These are phyloP conservation scores for Fremontodendron californicum DNA, from an alignment of 345 rosid species.

Conservation along the genomic window DNA sequence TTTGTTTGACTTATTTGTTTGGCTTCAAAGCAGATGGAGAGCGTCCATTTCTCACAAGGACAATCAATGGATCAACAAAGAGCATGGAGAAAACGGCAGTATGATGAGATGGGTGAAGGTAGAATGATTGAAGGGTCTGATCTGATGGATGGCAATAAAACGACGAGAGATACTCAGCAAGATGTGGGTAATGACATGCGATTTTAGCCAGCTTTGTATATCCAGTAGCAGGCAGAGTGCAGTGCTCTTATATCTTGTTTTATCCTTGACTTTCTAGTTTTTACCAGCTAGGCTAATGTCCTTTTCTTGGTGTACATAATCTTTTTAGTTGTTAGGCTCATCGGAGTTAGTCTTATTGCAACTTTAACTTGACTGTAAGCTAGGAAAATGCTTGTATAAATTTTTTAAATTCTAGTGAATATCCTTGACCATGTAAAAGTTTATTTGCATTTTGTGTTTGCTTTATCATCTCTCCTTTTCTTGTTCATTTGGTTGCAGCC, in stretches of 20 bases:
- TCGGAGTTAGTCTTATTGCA: constrained; percentile 19
- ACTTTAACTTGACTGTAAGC: constrained; percentile 2
- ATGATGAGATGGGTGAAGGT: constrained; percentile 29
- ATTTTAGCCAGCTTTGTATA: constrained; percentile 7
- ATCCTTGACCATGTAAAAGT: constrained; percentile 12
- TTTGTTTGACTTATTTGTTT: constrained; percentile 12
- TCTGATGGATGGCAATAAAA: constrained; percentile 30
- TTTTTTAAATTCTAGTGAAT: constrained; percentile 3
- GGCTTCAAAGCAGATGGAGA: constrained; percentile 42
- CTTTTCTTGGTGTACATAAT: background rate
- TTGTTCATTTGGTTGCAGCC: background rate
- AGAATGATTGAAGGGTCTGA: constrained; percentile 27
- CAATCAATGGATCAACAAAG: constrained; percentile 32
- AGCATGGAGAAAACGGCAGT: constrained; percentile 35
- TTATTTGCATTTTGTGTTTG: background rate
- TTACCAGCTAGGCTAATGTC: constrained; percentile 13
- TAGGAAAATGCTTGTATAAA: constrained; percentile 22
- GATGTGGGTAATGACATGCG: constrained; percentile 4
- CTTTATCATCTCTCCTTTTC: background rate
- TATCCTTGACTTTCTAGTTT: background rate
- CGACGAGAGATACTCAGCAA: constrained; percentile 20
- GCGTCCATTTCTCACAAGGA: constrained; percentile 26
- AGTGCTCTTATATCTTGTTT: background rate
- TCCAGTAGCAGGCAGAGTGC: background rate
- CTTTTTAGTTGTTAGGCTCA: background rate